Evolutionary conservation across 164 flowering plant genomes (phyloP).

Genomic region (Aristolochia fimbriata): DNA sequence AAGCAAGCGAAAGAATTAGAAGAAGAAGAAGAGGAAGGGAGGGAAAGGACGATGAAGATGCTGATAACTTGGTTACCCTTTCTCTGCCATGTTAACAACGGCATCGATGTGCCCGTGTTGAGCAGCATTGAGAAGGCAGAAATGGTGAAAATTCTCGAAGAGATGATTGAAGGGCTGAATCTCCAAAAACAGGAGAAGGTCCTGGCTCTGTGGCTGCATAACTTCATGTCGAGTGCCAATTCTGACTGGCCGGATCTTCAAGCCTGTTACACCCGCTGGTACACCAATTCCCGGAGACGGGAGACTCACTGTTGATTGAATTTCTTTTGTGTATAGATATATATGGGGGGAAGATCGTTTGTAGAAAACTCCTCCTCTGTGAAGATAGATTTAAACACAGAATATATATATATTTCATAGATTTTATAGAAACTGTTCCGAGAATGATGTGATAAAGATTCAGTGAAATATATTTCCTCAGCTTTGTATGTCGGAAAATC

Average conservation of each 20-base stretch:
- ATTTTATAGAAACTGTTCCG: too few species aligned
- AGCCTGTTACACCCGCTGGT: slow-evolving; percentile 61
- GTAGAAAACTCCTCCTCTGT: too few species aligned
- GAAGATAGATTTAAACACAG: too few species aligned
- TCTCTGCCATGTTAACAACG: slow-evolving; percentile 67
- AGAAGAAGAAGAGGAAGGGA: slow-evolving; percentile 14
- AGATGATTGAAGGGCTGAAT: slow-evolving; percentile 32
- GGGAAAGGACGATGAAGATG: slow-evolving; percentile 36
- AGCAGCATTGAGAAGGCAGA: slow-evolving; percentile 45
- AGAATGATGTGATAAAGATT: too few species aligned
- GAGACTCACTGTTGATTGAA: slow-evolving; percentile 15
- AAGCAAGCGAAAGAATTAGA: slow-evolving; percentile 47
- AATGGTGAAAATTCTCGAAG: slow-evolving; percentile 47
- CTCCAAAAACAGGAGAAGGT: slow-evolving; percentile 57
- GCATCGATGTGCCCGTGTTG: slow-evolving; percentile 47
- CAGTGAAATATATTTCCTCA: too few species aligned
- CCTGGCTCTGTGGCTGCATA: slow-evolving; percentile 67
- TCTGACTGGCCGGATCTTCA: slow-evolving; percentile 91
- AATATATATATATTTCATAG: too few species aligned
- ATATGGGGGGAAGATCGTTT: too few species aligned
- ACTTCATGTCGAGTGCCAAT: slow-evolving; percentile 43
- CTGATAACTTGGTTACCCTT: slow-evolving; percentile 73
- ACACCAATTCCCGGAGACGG: slow-evolving; percentile 49
- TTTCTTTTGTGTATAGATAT: too few species aligned
- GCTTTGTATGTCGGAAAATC: too few species aligned